Conservation (phyloP, 768 basidiomycete species). For the Suillus plorans region DNA sequence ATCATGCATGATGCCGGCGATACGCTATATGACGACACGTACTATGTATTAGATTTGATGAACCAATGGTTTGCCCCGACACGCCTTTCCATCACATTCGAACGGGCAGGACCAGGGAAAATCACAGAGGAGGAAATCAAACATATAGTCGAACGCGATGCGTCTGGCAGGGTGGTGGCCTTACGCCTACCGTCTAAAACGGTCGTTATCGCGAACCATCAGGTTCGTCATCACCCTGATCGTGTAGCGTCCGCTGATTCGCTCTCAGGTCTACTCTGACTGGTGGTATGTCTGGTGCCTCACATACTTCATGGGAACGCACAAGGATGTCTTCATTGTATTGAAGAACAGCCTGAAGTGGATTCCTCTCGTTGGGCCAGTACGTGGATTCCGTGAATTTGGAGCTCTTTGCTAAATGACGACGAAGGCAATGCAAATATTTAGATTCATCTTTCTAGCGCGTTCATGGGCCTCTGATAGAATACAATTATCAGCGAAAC, state of each 20-base stretch:
- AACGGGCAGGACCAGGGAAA: constrained; percentile 63
- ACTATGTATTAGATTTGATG: constrained; percentile 57
- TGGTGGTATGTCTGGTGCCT: constrained; percentile 92
- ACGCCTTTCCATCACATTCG: constrained; percentile 68
- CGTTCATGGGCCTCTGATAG: constrained; percentile 90
- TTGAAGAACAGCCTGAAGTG: constrained; percentile 89
- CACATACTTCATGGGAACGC: constrained; percentile 67
- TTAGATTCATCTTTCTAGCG: constrained; percentile 88
- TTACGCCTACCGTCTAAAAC: constrained; percentile 77
- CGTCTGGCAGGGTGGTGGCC: constrained; percentile 52
- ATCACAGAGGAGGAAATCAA: constrained; percentile 62
- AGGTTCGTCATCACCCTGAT: constrained; percentile 46
- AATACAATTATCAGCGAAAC: constrained; percentile 58
- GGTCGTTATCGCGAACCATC: constrained; percentile 91
- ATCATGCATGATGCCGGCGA: not conserved
- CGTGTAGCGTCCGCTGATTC: not conserved
- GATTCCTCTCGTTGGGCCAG: constrained; percentile 88
- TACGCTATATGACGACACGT: constrained; percentile 3
- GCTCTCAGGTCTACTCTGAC: constrained; percentile 64
- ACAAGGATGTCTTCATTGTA: constrained; percentile 82
- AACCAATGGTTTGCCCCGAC: constrained; percentile 84
- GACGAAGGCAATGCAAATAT: constrained; percentile 87
- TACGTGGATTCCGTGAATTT: constrained; percentile 33
- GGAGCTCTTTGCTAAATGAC: constrained; percentile 9
- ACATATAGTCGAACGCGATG: constrained; percentile 54